phyloP scores from a whole-genome alignment of 345 rosid species.

The Heritiera fomes region DNA sequence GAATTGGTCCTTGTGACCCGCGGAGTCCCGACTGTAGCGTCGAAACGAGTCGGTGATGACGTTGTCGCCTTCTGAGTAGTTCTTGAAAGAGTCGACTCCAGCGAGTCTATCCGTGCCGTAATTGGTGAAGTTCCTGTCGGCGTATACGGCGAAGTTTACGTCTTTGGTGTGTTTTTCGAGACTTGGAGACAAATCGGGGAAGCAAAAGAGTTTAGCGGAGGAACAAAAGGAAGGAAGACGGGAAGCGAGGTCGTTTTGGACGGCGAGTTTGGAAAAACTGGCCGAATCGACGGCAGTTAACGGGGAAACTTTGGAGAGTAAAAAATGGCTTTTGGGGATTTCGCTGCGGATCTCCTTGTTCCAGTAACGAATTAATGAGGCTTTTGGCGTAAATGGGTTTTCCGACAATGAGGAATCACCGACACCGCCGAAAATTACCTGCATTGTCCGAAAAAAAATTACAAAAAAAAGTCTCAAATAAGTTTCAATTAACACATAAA shows the following conservation, averaged over 20 bases:
- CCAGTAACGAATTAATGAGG: slow-evolving; percentile 86
- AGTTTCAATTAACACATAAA: background rate
- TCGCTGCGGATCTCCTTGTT: slow-evolving; percentile 62
- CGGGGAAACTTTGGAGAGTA: slow-evolving; percentile 82
- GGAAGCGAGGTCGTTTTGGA: slow-evolving; percentile 51
- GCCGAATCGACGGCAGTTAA: slow-evolving; percentile 62
- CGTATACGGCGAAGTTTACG: slow-evolving; percentile 56
- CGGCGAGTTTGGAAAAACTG: slow-evolving; percentile 66
- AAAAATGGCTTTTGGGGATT: slow-evolving; percentile 49
- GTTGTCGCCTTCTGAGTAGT: slow-evolving; percentile 41
- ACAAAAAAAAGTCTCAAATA: background rate
- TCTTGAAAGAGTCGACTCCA: slow-evolving; percentile 56
- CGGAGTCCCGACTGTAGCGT: slow-evolving; percentile 52
- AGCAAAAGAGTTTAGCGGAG: slow-evolving; percentile 82
- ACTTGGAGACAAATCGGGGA: slow-evolving; percentile 51
- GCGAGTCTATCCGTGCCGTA: slow-evolving; percentile 57
- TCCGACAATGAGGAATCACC: slow-evolving; percentile 36
- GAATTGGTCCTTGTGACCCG: slow-evolving; percentile 46
- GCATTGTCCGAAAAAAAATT: slow-evolving; percentile 30
- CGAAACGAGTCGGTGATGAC: slow-evolving; percentile 53
- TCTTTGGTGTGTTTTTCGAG: slow-evolving; percentile 48
- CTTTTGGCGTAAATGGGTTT: slow-evolving; percentile 79
- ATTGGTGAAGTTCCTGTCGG: slow-evolving; percentile 68
- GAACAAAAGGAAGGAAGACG: slow-evolving; percentile 73
- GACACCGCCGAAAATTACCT: slow-evolving; percentile 43